Percentiles rank a stretch among this genome's conserved stretches.
Evolutionary conservation across 805 yeast species (phyloP).

Genomic region (Candida nitratophila): DNA sequence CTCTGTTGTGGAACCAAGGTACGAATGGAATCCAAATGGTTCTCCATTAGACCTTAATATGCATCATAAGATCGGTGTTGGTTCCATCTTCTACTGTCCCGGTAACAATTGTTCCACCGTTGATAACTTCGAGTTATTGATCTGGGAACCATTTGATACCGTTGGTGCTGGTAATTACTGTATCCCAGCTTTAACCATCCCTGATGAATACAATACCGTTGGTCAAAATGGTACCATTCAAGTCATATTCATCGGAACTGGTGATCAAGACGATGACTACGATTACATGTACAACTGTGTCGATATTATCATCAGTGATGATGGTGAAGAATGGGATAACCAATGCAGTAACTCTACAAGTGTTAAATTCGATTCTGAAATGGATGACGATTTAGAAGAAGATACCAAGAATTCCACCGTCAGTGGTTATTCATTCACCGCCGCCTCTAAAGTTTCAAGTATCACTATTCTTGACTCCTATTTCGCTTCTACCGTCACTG

Average conservation of each 20-base stretch:
- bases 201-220: conserved; percentile 12
- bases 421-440: too few species aligned
- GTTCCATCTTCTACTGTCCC: conserved; percentile 22
- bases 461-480: conserved; percentile 5
- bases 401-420: too few species aligned
- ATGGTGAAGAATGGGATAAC: conserved; percentile 19
- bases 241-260: conserved; percentile 16
- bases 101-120: conserved; percentile 12
- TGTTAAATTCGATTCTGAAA: conserved; percentile 5
- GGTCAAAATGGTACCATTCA: conserved; percentile 23
- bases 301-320: conserved; percentile 18
- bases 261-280: conserved; percentile 11
- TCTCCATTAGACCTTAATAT: conserved; percentile 21
- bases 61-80: conserved; percentile 17
- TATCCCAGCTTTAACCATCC: conserved; percentile 20
- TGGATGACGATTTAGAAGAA: too few species aligned
- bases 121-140: conserved; percentile 16
- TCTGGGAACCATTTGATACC: conserved; percentile 19
- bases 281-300: conserved; percentile 23
- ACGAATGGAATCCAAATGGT: conserved; percentile 23
- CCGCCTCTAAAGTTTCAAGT: not conserved
- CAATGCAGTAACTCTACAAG: conserved; percentile 21
- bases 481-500: conserved; percentile 4
- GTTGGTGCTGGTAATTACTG: conserved; percentile 19
- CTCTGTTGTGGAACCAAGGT: conserved; percentile 19